phyloP scores from a whole-genome alignment of 1,284 basidiomycete species.

The Tilletia setariae region DNA sequence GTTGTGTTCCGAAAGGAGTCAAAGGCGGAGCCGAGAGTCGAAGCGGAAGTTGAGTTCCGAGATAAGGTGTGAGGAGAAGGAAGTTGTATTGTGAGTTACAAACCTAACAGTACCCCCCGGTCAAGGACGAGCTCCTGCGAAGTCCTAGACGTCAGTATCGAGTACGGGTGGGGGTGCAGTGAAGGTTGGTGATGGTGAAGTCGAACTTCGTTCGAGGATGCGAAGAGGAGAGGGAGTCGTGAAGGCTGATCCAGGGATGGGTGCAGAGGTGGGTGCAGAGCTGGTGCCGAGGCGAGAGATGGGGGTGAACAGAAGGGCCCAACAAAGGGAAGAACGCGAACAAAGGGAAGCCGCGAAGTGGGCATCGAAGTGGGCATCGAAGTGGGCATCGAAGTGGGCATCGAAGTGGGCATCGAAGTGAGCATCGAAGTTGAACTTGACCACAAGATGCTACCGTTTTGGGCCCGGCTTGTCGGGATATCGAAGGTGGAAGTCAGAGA shows the following conservation, averaged over 20 bases:
- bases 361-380: constrained; percentile 1
- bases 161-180: neutral
- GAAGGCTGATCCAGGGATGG: neutral
- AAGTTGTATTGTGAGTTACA: too few species aligned
- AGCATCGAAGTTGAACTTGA: too few species aligned
- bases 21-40: too few species aligned
- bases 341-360: neutral
- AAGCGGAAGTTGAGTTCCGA: too few species aligned
- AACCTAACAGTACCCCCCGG: too few species aligned
- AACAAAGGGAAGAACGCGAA: neutral
- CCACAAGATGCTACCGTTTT: neutral
- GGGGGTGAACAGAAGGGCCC: neutral
- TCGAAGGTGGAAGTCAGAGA: constrained; percentile 6
- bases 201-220: neutral
- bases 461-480: constrained; percentile 13
- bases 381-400: neutral
- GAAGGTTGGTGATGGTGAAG: neutral
- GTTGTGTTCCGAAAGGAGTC: too few species aligned
- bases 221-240: neutral
- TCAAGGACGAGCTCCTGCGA: constrained; percentile 9
- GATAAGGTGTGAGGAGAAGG: too few species aligned
- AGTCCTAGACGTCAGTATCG: neutral
- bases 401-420: constrained; percentile 5
- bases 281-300: neutral
- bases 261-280: neutral